phyloP scores from a whole-genome alignment of 805 yeast genomes.

The Candida anglica region DNA sequence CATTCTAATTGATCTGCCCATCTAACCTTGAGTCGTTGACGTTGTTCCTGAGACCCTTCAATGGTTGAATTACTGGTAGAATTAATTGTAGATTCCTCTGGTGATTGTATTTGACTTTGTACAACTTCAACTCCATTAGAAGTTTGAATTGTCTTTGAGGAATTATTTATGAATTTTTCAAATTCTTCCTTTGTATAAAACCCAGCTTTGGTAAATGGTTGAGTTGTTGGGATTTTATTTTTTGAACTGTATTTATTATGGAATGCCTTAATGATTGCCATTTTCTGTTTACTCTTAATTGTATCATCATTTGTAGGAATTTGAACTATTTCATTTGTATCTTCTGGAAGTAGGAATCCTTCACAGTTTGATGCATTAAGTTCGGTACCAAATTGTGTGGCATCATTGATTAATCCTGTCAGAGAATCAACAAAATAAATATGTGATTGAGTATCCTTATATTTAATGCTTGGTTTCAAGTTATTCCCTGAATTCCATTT shows the following conservation, averaged over 20 bases:
- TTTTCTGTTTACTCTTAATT: constrained; percentile 18
- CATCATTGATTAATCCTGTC: constrained; percentile 57
- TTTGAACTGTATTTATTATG: constrained; percentile 10
- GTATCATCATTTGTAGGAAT: constrained; percentile 45
- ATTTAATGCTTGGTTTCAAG: constrained; percentile 28
- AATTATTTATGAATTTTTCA: too few species aligned
- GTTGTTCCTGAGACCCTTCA: too few species aligned
- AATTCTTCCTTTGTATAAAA: constrained; percentile 29
- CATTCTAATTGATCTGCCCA: constrained; percentile 36
- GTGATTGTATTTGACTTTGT: too few species aligned
- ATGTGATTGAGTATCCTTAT: constrained; percentile 12
- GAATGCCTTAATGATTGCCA: constrained; percentile 40
- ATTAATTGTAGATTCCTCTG: too few species aligned
- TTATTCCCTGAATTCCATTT: constrained; percentile 14
- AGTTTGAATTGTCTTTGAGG: constrained; percentile 5
- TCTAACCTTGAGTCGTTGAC: constrained; percentile 22
- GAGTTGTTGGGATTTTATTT: not conserved
- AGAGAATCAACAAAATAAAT: constrained; percentile 59
- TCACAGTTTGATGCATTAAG: constrained; percentile 58
- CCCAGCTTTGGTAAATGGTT: constrained; percentile 13
- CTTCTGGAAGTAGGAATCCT: constrained; percentile 61
- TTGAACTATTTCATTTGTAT: constrained; percentile 53
- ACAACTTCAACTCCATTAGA: constrained; percentile 26
- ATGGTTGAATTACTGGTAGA: too few species aligned
- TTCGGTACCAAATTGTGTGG: constrained; percentile 68